Conservation (phyloP, 2,329 filamentous ascomycete genomes). For the Periglandula ipomoeae region DNA sequence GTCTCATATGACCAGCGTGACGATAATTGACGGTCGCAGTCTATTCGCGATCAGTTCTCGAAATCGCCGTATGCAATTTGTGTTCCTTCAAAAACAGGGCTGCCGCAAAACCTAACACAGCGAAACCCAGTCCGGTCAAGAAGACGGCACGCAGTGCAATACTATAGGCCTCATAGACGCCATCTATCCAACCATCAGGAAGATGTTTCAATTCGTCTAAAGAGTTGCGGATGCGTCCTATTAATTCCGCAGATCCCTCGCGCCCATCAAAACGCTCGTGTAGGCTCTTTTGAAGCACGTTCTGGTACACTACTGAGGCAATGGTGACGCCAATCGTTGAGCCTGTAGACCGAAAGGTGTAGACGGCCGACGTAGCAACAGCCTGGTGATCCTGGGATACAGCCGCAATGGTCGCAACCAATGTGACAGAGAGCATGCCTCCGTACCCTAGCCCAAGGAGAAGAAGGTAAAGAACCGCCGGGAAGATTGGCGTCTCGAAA, state of each 20-base stretch:
- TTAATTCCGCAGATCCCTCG: conserved; percentile 51
- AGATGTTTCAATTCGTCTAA: conserved; percentile 56
- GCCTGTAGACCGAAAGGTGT: conserved; percentile 19
- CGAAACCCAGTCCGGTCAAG: conserved; percentile 50
- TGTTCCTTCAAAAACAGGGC: conserved; percentile 62
- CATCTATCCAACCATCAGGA: conserved; percentile 52
- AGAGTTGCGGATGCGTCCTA: conserved; percentile 55
- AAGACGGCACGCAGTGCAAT: conserved; percentile 62
- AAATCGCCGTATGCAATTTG: conserved; percentile 40
- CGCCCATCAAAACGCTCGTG: conserved; percentile 52
- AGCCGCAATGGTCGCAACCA: too few species aligned
- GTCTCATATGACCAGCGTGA: too few species aligned
- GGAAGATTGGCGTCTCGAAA: too few species aligned
- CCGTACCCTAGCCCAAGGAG: too few species aligned
- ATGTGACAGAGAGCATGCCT: too few species aligned
- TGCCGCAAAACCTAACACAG: conserved; percentile 43
- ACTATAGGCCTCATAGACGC: conserved; percentile 58
- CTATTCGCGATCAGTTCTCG: not conserved
- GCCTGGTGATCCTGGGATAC: too few species aligned
- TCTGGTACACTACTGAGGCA: conserved; percentile 67
- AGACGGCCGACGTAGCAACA: conserved; percentile 61
- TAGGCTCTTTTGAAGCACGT: conserved; percentile 52
- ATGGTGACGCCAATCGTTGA: conserved; percentile 28
- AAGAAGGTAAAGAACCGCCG: too few species aligned
- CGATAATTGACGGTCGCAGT: not conserved